Evolutionary conservation across 306 rosid genomes (phyloP), one percentile per base, ranked within the genome.

Genomic region (Parietaria judaica): DNA sequence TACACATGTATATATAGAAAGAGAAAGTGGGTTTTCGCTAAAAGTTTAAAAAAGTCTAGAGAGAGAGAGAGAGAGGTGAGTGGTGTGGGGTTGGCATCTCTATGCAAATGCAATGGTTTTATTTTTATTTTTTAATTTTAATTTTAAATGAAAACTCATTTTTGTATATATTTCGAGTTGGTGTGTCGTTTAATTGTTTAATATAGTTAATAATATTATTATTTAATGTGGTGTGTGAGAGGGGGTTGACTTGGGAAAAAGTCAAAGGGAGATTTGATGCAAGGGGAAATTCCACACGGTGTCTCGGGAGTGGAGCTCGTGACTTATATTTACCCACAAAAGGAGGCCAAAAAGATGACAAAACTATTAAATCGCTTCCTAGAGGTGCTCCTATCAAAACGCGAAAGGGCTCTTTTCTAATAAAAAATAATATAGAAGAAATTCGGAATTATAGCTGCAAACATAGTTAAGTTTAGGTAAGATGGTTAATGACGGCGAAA

Each of bases 221-320:
- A 34, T 66, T 13, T 55, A 15, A 3, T 23, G 14, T 15, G 31
- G 31, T 52, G 2, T 17, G 8, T 54, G 49, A 2, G 63, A 7
- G 36, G 61, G 63, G 77, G 84, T 81, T 81, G 87, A 81, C 87
- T 38, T 36, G 0, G 0, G 0, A 10, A 8, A 70, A 69, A 75
- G 87, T 81, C 87, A 81, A 81, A 81, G 73, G 50, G 53, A 63
- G 72, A 37, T 73, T 73, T 66, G 68, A 61, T 56, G 55, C 51
- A 36, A 41, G 53, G 49, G 52, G 36, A 41, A 49, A 53, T 54
- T 64, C 64, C 79, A 81, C 79, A 70, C 87, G 79, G 84, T 60
- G 79, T 63, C 61, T 68, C 3, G 54, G 58, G 64, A 66, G 70
- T 65, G 78, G 67, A 36, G 63, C 79, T 75, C 73, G 79, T 62